Percentiles rank a stretch among this genome's conserved stretches.
Evolutionary conservation across 305 asterid genomes (phyloP).

Genomic region (Solanum hybrid): DNA sequence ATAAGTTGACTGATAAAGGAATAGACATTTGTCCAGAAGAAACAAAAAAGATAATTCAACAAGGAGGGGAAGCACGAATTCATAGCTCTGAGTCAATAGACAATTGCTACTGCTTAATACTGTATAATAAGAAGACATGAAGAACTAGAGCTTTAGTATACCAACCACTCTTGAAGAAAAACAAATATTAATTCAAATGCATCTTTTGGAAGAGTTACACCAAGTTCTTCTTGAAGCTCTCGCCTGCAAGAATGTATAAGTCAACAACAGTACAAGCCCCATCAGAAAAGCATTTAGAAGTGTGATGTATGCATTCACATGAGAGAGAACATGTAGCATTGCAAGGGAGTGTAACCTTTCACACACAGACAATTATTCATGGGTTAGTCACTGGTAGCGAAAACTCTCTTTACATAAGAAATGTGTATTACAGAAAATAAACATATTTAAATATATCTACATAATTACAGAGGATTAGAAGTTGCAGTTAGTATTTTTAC

Average conservation of each 20-base stretch:
- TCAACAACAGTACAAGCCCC: background rate
- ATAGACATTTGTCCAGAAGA: background rate
- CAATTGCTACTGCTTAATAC: background rate
- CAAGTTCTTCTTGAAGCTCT: constrained; percentile 97
- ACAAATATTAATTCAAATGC: constrained; percentile 77
- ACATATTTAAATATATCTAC: background rate
- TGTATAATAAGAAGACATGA: background rate
- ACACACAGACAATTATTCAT: background rate
- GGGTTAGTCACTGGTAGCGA: background rate
- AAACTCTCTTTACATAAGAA: background rate
- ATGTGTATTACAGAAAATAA: background rate
- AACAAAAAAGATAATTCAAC: background rate
- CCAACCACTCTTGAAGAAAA: constrained; percentile 78
- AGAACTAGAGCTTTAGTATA: constrained; percentile 9
- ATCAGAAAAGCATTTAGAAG: background rate
- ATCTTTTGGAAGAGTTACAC: constrained; percentile 77
- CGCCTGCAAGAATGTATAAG: constrained; percentile 47
- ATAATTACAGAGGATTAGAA: background rate
- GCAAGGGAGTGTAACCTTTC: background rate
- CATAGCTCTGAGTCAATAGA: background rate
- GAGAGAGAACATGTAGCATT: background rate
- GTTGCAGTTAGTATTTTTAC: background rate
- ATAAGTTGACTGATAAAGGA: background rate
- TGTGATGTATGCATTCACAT: background rate
- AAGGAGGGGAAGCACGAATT: background rate